Evolutionary conservation across 176 grass and related monocot genomes (phyloP), one percentile per base, ranked within the genome.

Genomic region (Cenchrus fungigraminus): DNA sequence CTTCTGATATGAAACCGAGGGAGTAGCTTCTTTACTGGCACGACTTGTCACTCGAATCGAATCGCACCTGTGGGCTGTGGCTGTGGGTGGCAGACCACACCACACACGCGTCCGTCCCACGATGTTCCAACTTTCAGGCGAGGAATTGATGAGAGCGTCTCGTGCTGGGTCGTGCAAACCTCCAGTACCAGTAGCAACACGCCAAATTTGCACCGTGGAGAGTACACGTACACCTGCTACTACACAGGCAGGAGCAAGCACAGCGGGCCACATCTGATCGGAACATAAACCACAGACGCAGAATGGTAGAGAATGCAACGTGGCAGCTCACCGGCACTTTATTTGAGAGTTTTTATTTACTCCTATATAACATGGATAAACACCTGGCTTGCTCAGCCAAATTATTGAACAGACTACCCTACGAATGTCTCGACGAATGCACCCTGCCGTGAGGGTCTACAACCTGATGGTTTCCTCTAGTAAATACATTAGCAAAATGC

Each of bases 381-480:
- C 12, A 32, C 40, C 73, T 81, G 51, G 59, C 68, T 68, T 79
- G 64, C 57, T 31, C 75, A 69, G 44, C 42, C 68, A 76, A 9
- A 69, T 44, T 91, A 75, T 91, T 84, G 34, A 60, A 51, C 68
- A 87, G 17, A 54, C 10, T 75, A 87, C 14, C 32, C 68, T 84
- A 80, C 5, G 20, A 46, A 76, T 79, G 9, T 44, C 61, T 68
- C 14, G 63, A 0, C 31, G 19, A 74, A 46, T 65, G 25, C 59
- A 17, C 50, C 46, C 12, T 49, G 28, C 19, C 5, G 6, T 52
- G 86, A 87, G 49, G 28, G 68, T 74, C 37, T 68, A 19, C 16
- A 22, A 52, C 76, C 40, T 17, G 8, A 52, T 58, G 17, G 34
- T 57, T 82, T 71, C 54, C 28, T 29, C 28, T 29, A 50, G 61